Conservation (phyloP, 2,329 filamentous ascomycete genomes). For the Hypoxylon sp. region DNA sequence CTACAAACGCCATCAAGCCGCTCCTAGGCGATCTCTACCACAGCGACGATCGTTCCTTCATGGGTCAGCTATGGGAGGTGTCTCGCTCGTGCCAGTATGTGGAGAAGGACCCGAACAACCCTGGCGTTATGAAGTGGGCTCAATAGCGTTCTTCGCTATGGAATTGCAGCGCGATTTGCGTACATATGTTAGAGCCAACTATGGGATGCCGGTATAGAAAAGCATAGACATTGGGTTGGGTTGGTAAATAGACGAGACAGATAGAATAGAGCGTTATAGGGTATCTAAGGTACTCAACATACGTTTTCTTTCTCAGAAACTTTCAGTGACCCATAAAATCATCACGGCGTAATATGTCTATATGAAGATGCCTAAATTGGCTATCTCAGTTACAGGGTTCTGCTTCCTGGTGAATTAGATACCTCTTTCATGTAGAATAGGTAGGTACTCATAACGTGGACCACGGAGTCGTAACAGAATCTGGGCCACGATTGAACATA, state of each 20-base stretch:
- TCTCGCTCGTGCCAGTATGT: conserved; percentile 57
- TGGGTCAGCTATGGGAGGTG: conserved; percentile 53
- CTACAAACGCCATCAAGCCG: conserved; percentile 63
- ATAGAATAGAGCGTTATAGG: conserved; percentile 19
- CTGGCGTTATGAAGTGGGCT: conserved; percentile 50
- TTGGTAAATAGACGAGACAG: conserved; percentile 24
- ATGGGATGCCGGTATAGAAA: conserved; percentile 17
- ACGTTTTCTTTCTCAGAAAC: conserved; percentile 1
- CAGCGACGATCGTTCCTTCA: conserved; percentile 55
- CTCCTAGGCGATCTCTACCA: conserved; percentile 65
- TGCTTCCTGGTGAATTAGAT: background rate
- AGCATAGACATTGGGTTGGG: conserved; percentile 22
- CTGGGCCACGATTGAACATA: background rate
- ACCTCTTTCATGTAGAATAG: background rate
- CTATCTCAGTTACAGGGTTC: background rate
- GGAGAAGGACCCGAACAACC: conserved; percentile 50
- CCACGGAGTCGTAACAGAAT: background rate
- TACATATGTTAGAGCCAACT: conserved; percentile 5
- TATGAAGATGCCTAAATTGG: background rate
- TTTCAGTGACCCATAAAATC: background rate
- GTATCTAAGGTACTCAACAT: too few relatives aligned
- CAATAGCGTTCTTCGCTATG: conserved; percentile 24
- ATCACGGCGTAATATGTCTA: background rate
- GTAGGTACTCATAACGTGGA: background rate
- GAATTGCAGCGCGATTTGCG: conserved; percentile 12